Conservation (phyloP, 768 basidiomycete species). For the Auricularia auricula-judae region DNA sequence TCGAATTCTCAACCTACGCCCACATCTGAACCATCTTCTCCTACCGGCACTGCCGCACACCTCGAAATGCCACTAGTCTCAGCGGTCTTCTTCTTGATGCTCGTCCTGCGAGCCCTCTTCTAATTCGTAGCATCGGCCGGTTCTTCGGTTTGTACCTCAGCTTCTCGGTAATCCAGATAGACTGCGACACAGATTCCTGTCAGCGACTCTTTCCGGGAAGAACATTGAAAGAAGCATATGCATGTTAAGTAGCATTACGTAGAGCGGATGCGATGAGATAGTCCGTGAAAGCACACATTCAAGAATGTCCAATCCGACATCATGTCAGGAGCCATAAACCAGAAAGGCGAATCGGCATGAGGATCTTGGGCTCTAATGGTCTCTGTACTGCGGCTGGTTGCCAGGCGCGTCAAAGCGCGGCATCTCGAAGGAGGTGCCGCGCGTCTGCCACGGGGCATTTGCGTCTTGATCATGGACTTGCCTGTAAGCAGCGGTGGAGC, state of each 20-base stretch:
- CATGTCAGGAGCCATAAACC: neutral
- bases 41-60: no score
- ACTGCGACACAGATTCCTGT: no score
- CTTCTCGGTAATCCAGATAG: no score
- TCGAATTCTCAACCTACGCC: no score
- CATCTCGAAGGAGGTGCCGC: neutral
- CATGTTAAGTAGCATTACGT: no score
- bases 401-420: neutral
- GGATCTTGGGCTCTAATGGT: neutral
- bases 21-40: no score
- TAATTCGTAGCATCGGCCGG: no score
- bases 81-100: no score
- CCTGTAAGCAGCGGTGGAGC: neutral
- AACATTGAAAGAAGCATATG: neutral
- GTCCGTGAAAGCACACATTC: neutral
- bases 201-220: neutral
- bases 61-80: no score
- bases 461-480: neutral
- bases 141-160: no score
- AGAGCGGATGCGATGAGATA: neutral
- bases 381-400: neutral
- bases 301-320: neutral
- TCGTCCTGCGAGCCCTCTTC: no score
- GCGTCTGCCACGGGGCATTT: neutral
- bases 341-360: neutral